phyloP scores from a whole-genome alignment of 176 grass and related monocot genomes.

The Oryza brachyantha region DNA sequence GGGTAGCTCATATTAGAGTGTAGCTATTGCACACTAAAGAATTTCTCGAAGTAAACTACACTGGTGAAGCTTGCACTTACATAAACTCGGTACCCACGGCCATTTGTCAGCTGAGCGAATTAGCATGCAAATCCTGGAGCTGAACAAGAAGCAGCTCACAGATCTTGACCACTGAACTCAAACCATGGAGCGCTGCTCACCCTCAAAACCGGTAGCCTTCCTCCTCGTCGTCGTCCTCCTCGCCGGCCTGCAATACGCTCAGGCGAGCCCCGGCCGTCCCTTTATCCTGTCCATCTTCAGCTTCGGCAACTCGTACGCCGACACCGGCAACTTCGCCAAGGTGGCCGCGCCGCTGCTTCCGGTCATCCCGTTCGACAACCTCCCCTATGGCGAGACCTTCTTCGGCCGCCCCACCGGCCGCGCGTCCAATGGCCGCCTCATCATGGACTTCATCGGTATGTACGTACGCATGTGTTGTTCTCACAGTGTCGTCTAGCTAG shows the following conservation, averaged over 20 bases:
- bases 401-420: constrained; percentile 31
- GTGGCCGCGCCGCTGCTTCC: constrained; percentile 19
- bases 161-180: background rate
- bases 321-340: constrained; percentile 63
- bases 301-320: constrained; percentile 63
- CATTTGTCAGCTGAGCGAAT: background rate
- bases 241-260: background rate
- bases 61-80: background rate
- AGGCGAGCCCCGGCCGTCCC: constrained; percentile 7
- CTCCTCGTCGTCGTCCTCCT: background rate
- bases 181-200: background rate
- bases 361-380: background rate
- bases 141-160: background rate
- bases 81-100: background rate
- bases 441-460: constrained; percentile 44
- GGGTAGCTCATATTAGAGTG: no score
- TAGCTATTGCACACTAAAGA: no score
- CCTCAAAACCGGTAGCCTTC: background rate
- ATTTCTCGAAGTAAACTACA: background rate
- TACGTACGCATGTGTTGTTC: no score
- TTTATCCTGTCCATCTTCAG: constrained; percentile 39
- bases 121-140: background rate
- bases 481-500: no score
- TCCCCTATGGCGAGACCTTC: constrained; percentile 42
- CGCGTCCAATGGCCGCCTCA: constrained; percentile 31